Evolutionary conservation across 768 basidiomycete species (phyloP).

Genomic region (Lentinula edodes): DNA sequence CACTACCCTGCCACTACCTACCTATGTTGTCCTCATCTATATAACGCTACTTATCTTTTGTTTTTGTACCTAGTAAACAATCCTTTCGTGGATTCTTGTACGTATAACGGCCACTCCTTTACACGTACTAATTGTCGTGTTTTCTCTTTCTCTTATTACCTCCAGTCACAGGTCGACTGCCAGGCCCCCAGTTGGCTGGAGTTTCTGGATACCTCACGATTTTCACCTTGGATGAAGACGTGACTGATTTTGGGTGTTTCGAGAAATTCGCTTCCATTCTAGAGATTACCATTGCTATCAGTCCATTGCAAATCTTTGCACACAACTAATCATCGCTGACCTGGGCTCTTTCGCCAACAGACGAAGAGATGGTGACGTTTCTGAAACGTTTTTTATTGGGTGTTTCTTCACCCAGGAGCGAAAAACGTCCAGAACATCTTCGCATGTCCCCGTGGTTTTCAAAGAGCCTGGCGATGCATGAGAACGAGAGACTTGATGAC

Average conservation of each 20-base stretch:
- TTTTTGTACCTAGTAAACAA: slow-evolving; percentile 1
- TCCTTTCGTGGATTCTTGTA: slow-evolving; percentile 2
- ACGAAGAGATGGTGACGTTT: slow-evolving; percentile 61
- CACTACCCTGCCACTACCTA: background rate
- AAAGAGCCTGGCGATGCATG: slow-evolving; percentile 87
- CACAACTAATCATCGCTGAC: slow-evolving; percentile 33
- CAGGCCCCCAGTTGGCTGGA: slow-evolving; percentile 95
- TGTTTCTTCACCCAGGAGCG: slow-evolving; percentile 79
- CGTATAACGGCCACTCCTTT: background rate
- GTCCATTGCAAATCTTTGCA: background rate
- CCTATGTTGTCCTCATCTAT: background rate
- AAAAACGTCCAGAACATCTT: slow-evolving; percentile 75
- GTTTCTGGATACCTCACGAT: slow-evolving; percentile 89
- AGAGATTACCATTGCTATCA: slow-evolving; percentile 5
- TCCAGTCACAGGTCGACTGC: slow-evolving; percentile 45
- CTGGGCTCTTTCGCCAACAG: slow-evolving; percentile 64
- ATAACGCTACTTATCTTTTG: background rate
- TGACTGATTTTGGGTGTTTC: slow-evolving; percentile 61
- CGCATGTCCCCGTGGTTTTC: slow-evolving; percentile 77
- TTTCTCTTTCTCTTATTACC: slow-evolving; percentile 18
- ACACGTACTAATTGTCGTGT: slow-evolving; percentile 3
- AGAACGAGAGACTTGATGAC: slow-evolving; percentile 81
- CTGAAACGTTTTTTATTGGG: slow-evolving; percentile 81
- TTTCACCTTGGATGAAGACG: slow-evolving; percentile 59
- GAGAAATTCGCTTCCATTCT: slow-evolving; percentile 71